These are phyloP conservation scores for Beauveria sp. DNA, from an alignment of 2,329 filamentous ascomycete genomes.

Conservation along the genomic window DNA sequence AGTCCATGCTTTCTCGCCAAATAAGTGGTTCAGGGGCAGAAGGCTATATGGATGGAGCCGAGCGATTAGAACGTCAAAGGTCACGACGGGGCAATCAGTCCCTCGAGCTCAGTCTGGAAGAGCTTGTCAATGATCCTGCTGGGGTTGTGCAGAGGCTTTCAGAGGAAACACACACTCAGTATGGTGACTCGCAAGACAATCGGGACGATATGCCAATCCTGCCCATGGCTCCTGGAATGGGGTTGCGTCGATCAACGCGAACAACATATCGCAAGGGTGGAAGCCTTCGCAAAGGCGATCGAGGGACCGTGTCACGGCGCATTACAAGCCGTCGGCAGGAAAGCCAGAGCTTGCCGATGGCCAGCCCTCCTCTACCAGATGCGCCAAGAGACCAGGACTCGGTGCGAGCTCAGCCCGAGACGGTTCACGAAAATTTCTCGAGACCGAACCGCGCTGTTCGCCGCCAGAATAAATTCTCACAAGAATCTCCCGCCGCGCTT, in stretches of 20 bases:
- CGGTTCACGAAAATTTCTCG: constrained; percentile 55
- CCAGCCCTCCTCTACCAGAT: constrained; percentile 31
- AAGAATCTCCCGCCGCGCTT: constrained; percentile 35
- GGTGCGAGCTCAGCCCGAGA: constrained; percentile 63
- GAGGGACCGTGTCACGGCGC: constrained; percentile 67
- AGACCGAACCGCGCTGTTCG: constrained; percentile 44
- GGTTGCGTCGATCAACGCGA: constrained; percentile 79
- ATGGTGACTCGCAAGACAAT: constrained; percentile 33
- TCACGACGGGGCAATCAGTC: constrained; percentile 50
- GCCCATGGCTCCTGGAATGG: constrained; percentile 67
- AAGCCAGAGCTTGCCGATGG: constrained; percentile 34
- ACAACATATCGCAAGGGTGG: constrained; percentile 85
- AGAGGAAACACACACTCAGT: constrained; percentile 44
- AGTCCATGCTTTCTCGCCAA: constrained; percentile 91
- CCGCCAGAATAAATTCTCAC: constrained; percentile 41
- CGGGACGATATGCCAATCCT: constrained; percentile 79
- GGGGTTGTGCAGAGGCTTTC: constrained; percentile 62
- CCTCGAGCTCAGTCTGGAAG: constrained; percentile 65
- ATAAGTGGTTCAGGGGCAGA: constrained; percentile 54
- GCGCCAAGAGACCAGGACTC: constrained; percentile 45
- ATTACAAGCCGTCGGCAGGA: constrained; percentile 55
- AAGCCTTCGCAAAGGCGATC: constrained; percentile 73
- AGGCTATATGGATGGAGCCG: constrained; percentile 76
- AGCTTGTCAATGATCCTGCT: constrained; percentile 72
- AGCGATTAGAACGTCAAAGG: constrained; percentile 65